A percentile compares a stretch with the other conserved stretches of the same genome.
Evolutionary conservation across 345 rosid genomes (phyloP).

Genomic region (Eucalyptus urophylla): DNA sequence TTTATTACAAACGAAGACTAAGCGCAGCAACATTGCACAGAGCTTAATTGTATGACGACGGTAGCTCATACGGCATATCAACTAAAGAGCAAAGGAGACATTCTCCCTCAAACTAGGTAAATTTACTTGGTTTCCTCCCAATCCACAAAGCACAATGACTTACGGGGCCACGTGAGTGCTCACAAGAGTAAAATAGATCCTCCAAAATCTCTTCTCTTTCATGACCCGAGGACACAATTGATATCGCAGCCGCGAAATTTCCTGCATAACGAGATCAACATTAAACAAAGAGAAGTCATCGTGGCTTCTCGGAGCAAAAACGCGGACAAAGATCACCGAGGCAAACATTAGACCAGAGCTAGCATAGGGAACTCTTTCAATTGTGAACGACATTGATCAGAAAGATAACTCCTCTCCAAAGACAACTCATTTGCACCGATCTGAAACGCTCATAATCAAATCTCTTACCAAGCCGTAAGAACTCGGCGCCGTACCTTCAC

Average conservation of each 20-base stretch:
- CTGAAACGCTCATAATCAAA: background rate
- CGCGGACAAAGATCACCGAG: background rate
- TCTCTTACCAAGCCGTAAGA: background rate
- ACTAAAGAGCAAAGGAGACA: background rate
- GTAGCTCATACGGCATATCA: background rate
- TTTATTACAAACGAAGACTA: background rate
- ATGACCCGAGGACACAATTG: constrained; percentile 85
- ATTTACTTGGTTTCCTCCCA: background rate
- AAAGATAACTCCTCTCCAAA: background rate
- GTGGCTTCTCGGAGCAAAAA: background rate
- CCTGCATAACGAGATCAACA: constrained; percentile 26
- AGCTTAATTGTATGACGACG: background rate
- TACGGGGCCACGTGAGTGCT: constrained; percentile 89
- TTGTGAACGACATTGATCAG: background rate
- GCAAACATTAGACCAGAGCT: background rate
- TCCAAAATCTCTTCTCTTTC: constrained; percentile 94
- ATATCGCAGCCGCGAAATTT: constrained; percentile 70
- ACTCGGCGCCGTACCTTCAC: constrained; percentile 48
- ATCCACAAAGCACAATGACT: constrained; percentile 1
- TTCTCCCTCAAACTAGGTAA: background rate
- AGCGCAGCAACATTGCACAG: background rate
- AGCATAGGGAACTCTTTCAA: background rate
- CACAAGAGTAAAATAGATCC: constrained; percentile 84
- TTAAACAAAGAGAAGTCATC: background rate
- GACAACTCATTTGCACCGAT: background rate